Conservation (phyloP, 495 filamentous ascomycete species). For the Penicillium egyptiacum region DNA sequence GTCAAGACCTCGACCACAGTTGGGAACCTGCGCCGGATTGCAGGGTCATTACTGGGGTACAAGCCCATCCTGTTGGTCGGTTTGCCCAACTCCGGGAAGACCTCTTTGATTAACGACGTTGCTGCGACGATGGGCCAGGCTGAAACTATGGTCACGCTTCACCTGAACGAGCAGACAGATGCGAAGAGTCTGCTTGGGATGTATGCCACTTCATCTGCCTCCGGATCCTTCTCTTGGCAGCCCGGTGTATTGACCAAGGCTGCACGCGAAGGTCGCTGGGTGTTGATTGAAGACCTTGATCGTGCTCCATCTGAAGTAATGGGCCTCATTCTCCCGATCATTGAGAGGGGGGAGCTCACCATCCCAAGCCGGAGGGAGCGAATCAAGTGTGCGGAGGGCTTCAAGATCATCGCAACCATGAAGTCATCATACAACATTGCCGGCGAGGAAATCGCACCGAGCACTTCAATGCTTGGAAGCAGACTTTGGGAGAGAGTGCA, state of each 20-base stretch:
- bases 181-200: slow-evolving; percentile 91
- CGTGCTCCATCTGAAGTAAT: slow-evolving; percentile 94
- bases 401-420: slow-evolving; percentile 88
- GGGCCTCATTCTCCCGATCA: slow-evolving; percentile 83
- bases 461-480: slow-evolving; percentile 66
- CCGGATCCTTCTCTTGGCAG: slow-evolving; percentile 87
- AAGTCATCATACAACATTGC: slow-evolving; percentile 70
- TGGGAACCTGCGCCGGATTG: slow-evolving; percentile 67
- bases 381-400: slow-evolving; percentile 77
- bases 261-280: slow-evolving; percentile 90
- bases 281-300: slow-evolving; percentile 94
- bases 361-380: slow-evolving; percentile 84
- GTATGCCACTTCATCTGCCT: slow-evolving; percentile 80
- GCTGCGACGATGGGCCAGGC: slow-evolving; percentile 73
- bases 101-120: slow-evolving; percentile 77
- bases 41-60: slow-evolving; percentile 58
- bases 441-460: slow-evolving; percentile 61
- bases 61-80: slow-evolving; percentile 80
- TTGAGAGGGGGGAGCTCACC: slow-evolving; percentile 82
- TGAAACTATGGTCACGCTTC: slow-evolving; percentile 79
- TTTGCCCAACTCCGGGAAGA: slow-evolving; percentile 86
- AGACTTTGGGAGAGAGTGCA: slow-evolving; percentile 78
- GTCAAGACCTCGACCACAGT: slow-evolving; percentile 70
- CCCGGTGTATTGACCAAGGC: slow-evolving; percentile 94
- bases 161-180: slow-evolving; percentile 96